Conservation (phyloP, 1,284 basidiomycete genomes). For the Taiwanofungus camphoratus region DNA sequence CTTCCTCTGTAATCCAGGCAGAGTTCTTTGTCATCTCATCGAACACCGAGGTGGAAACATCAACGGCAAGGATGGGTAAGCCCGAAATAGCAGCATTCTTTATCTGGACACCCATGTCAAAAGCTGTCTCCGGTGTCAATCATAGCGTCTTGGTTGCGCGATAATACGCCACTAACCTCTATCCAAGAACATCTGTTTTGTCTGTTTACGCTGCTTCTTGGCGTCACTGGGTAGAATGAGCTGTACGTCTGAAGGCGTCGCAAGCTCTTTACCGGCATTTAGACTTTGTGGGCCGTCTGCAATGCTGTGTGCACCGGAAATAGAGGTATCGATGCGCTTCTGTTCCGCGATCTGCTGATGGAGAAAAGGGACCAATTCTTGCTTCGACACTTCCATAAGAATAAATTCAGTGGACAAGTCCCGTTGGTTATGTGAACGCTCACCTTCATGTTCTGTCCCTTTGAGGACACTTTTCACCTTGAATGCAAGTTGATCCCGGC, state of each 20-base stretch:
- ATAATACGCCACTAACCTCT: slow-evolving; percentile 58
- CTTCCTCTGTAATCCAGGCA: slow-evolving; percentile 68
- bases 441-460: slow-evolving; percentile 69
- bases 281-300: slow-evolving; percentile 30
- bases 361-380: slow-evolving; percentile 68
- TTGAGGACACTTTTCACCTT: slow-evolving; percentile 76
- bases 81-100: slow-evolving; percentile 47
- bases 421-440: slow-evolving; percentile 14
- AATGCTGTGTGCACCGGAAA: slow-evolving; percentile 46
- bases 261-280: slow-evolving; percentile 39
- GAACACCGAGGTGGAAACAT: slow-evolving; percentile 55
- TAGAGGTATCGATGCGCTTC: slow-evolving; percentile 61
- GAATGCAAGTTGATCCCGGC: slow-evolving; percentile 63
- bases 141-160: too few relatives aligned
- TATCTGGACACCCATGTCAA: slow-evolving; percentile 51
- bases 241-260: slow-evolving; percentile 46
- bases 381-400: slow-evolving; percentile 46
- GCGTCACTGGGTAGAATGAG: slow-evolving; percentile 59
- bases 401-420: slow-evolving; percentile 4
- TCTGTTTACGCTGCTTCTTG: slow-evolving; percentile 69
- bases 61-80: slow-evolving; percentile 65
- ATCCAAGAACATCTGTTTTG: slow-evolving; percentile 64
- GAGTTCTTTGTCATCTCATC: slow-evolving; percentile 53
- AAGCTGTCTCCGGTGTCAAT: slow-evolving; percentile 38
- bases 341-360: slow-evolving; percentile 74